Evolutionary conservation across 2,329 filamentous ascomycete species (phyloP), one percentile per base, ranked within the genome.

Genomic region (Ceratocystis eucalypticola): DNA sequence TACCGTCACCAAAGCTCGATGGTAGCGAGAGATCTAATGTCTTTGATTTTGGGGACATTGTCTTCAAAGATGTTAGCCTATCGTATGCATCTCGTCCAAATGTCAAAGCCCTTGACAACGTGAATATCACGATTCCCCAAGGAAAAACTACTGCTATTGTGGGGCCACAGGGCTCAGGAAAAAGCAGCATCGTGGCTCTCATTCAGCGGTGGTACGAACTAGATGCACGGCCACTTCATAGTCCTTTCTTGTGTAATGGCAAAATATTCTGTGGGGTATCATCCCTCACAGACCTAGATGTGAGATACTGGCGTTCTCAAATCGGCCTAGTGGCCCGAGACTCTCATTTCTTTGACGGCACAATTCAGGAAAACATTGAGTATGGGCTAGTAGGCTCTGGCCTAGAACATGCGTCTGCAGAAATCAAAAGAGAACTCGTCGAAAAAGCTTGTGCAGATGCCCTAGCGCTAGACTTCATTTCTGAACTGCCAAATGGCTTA

Each of bases 131-230:
- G 0, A 82, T 90, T 66, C 78, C 82, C 68, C 79, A 82, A 6
- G 85, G 86, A 22, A 87, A 88, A 71, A 81, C 86, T 1, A 89
- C 87, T 0, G 88, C 88, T 1, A 86, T 91, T 20, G 88, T 91
- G 22, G 88, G 88, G 0, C 82, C 86, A 0, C 88, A 85, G 1
- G 88, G 88, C 0, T 85, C 82, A 3, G 88, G 88, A 0, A 92
- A 91, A 73, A 88, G 84, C 63, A 91, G 88, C 0, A 84, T 91
- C 30, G 83, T 90, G 0, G 86, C 85, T 0, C 75, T 91, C 1
- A 77, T 91, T 2, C 84, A 91, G 71, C 78, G 87, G 41, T 91
- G 87, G 86, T 91, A 91, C 72, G 66, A 85, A 83, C 1, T 76
- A 12, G 59, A 67, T 45, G 22, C 28, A 28, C 28, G 46, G 50